Evolutionary conservation across 805 yeast species (phyloP), one percentile per base, ranked within the genome.

Genomic region (Yamadazyma philogaea): DNA sequence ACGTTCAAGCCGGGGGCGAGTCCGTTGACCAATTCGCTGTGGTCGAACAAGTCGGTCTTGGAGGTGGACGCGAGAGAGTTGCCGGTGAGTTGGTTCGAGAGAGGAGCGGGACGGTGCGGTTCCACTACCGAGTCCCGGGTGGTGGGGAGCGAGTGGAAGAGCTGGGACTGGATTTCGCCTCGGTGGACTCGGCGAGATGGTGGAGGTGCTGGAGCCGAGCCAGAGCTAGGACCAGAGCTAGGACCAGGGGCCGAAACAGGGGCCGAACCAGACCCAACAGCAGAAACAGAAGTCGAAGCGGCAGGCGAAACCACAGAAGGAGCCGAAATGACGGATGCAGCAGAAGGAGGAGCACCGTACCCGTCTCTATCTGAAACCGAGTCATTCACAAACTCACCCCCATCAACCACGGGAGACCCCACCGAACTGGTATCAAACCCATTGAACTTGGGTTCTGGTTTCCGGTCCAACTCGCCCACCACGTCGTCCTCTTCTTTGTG

Each of bases 1-100:
- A 90, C 81, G 53, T 83, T 87, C 51, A 91, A 68, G 2, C 93
- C 95, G 28, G 82, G 74, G 56, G 84, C 48, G 66, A 66, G 55
- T 2, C 57, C 56, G 3, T 56, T 35, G 8, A 24, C n/a, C 28
- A 49, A 46, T 22, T 42, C 50, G 7, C 16, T 35, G 30, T 49
- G 53, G 30, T 46, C 40, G 38, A 61, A 61, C 18, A 55, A 41
- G 30, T 60, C 64, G 24, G 34, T 42, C 37, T 54, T 55, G 6
- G 45, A 34, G 20, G 39, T 27, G 1, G 43, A 40, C 4, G 34
- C 20, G 26, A 60, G 45, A 4, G 73, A 61, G 39, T 52, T 63
- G 0, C 76, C 76, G 0, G 76, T 70, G 33, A 66, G 58, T 52
- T 70, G 76, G 28, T 42, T 43, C 11, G 40, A 26, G 22, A 54